Evolutionary conservation across 495 filamentous ascomycete species (phyloP), one percentile per base, ranked within the genome.

Genomic region (Paragyromitra xinjiangensis): DNA sequence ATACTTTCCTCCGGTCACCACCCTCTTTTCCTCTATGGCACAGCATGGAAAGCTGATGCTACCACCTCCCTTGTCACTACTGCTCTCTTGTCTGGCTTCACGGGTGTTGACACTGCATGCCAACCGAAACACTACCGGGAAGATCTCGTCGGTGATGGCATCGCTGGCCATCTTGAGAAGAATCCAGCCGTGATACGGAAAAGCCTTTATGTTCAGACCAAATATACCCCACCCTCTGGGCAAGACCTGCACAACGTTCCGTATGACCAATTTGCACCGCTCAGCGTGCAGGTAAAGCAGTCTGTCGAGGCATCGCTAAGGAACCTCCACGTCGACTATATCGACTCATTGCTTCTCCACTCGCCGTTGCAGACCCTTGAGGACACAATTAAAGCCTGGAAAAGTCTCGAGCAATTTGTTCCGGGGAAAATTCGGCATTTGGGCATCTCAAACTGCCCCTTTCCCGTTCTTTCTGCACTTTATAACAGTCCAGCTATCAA

Each of bases 81-180:
- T 77, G 93, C 93, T 29, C 80, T 96, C 75, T 85, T 87, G 65
- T 84, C 89, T 12, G 93, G 93, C 7, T 96, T 95, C 82, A 86
- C 88, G 6, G 92, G 86, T 19, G 85, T 95, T 66, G 93, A 96
- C 80, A 94, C 92, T 0, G 92, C 92, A 6, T 91, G 91, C 59
- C 92, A 94, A 80, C 92, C 92, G 14, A 87, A 87, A 71, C 93
- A 95, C 83, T 95, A 95, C 79, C 87, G 89, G 69, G 93, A 96
- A 82, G 84, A 88, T 70, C 84, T 91, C n/a, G 90, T 92, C 0
- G 92, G 91, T 2, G 86, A 87, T 26, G 93, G 89, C 0, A 85
- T 94, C 58, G 44, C 61, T 42, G 51, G 42, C 34, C 44, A 77
- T 42, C 69, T 77, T 24, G 44, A 61, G 50, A 56, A 65, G 24